Conservation (phyloP, 2,329 filamentous ascomycete species). For the Drechslera avenae region DNA sequence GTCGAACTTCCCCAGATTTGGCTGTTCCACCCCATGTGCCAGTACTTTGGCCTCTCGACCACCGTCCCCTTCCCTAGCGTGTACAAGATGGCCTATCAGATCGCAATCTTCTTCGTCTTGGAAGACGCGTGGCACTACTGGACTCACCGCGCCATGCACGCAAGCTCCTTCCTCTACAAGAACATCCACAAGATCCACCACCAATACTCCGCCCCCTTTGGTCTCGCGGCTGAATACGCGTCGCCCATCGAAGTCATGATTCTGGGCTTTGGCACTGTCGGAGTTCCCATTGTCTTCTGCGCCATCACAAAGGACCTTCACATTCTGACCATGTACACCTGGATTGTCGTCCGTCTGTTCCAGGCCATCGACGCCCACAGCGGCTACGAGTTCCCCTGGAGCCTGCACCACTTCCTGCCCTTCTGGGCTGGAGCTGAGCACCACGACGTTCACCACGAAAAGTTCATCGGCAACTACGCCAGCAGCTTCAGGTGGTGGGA, state of each 20-base stretch:
- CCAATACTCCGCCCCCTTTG: conserved; percentile 97
- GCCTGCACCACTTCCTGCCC: conserved; percentile 89
- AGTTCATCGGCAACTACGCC: conserved; percentile 97
- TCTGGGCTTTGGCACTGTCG: conserved; percentile 84
- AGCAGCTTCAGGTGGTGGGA: conserved; percentile 99
- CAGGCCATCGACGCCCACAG: conserved; percentile 98
- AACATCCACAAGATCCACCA: conserved; percentile 98
- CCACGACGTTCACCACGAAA: conserved; percentile 97
- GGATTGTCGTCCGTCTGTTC: conserved; percentile 91
- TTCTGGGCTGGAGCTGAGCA: conserved; percentile 98
- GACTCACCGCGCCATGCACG: conserved; percentile 90
- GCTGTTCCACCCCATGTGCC: conserved; percentile 97
- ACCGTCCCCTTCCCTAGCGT: conserved; percentile 85
- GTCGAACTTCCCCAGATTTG: conserved; percentile 98
- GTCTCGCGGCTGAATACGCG: conserved; percentile 94
- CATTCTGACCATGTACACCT: conserved; percentile 95
- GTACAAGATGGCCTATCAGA: conserved; percentile 88
- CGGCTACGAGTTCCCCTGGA: conserved; percentile 98
- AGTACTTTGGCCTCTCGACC: conserved; percentile 87
- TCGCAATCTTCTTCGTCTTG: conserved; percentile 90
- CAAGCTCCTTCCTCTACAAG: conserved; percentile 87
- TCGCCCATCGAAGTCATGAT: conserved; percentile 97
- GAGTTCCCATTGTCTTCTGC: conserved; percentile 82
- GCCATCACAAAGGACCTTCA: conserved; percentile 84
- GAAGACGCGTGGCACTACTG: conserved; percentile 99